Base-by-base conservation (phyloP, 176 grass and related monocot species). In the Oryza coarctata region DNA sequence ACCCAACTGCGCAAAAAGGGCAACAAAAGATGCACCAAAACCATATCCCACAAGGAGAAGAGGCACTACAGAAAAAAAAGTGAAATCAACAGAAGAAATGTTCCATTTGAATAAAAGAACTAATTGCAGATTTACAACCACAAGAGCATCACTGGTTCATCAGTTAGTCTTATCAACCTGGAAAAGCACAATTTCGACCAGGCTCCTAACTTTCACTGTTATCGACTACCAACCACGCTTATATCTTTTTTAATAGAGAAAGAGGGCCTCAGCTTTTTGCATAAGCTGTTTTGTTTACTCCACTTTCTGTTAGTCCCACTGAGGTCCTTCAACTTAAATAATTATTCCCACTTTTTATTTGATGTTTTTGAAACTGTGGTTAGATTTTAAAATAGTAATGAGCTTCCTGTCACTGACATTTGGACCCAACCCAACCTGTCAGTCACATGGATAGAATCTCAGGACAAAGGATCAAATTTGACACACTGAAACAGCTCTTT, bases 11-110 rank as follows among this genome's bases (percentile, higher is more conserved):
- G 96, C 96, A 80, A 99, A 99, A 77, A 99, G 96, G 45, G 96
- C 96, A 83, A 99, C 96, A 90, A 99, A 99, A 34, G 96, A 99
- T 9, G 96, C 96, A 87, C 96, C 96, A 71, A 99, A 99, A 82
- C 96, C 96, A 71, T 99, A 99, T 63, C 96, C 96, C 70, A 99
- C 96, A 76, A 99, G 96, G 49, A 99, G 96, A 93, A 99, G 96
- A 78, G 96, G 96, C 87, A 99, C 96, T 99, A 63, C 73, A 99
- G 20, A 22, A 55, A 12, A 65, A 83, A 86, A 87, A 89, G 76
- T 84, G 52, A 72, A 39, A 71, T 80, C 63, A 83, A 75, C 33
- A 77, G 68, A 39, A 58, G 29, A 22, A 86, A 65, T 43, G 58
- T 49, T 79, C 69, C 11, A 44, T 81, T 44, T 58, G 60, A 23